phyloP scores from a whole-genome alignment of 2,329 filamentous ascomycete genomes.

The Neofusicoccum parvum region DNA sequence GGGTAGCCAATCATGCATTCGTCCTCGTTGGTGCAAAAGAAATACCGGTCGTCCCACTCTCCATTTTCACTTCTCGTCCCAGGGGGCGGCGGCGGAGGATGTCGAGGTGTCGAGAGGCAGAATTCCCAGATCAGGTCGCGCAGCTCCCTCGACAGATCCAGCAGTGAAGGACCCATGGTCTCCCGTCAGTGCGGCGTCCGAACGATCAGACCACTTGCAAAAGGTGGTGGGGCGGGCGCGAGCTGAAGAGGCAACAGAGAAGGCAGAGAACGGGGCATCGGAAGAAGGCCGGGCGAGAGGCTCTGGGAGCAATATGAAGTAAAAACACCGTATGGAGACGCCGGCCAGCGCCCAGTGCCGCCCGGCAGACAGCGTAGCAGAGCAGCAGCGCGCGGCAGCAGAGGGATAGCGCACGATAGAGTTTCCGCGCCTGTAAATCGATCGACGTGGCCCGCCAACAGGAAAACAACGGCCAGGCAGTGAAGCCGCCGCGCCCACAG shows the following conservation, averaged over 20 bases:
- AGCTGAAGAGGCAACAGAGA: neutral
- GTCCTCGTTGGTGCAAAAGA: slow-evolving; percentile 5
- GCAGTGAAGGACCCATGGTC: neutral
- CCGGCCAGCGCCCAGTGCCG: neutral
- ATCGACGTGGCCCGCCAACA: neutral
- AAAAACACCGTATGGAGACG: neutral
- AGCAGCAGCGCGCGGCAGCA: neutral
- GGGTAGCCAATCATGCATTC: slow-evolving; percentile 2
- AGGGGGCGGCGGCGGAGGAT: neutral
- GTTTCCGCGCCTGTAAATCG: neutral
- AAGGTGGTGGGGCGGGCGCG: neutral
- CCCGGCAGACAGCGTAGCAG: neutral
- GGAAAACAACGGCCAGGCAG: neutral
- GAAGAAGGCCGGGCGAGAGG: neutral
- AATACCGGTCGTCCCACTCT: slow-evolving; percentile 1
- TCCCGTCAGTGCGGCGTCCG: neutral
- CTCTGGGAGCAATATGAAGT: neutral
- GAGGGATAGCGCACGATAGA: neutral
- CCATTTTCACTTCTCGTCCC: neutral
- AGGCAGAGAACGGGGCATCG: neutral
- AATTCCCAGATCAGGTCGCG: slow-evolving; percentile 15
- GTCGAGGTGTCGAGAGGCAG: neutral
- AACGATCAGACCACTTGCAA: neutral
- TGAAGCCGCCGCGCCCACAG: neutral
- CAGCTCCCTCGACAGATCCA: slow-evolving; percentile 11